phyloP scores from a whole-genome alignment of 805 yeast species.

The Cyberlindnera subsufficiens region DNA sequence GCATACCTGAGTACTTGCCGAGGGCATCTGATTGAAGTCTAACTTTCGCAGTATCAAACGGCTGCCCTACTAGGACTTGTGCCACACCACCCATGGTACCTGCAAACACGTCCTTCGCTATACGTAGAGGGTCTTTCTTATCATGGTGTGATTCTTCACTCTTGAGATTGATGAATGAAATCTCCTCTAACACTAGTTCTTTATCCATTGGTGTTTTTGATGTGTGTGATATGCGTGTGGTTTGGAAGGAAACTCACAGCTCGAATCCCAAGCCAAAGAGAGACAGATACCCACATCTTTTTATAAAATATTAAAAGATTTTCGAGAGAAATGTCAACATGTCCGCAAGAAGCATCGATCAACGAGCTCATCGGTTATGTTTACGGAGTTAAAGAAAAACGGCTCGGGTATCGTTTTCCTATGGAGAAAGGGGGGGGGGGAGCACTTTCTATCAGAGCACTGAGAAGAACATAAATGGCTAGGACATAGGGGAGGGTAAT shows the following conservation, averaged over 20 bases:
- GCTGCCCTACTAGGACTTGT: constrained; percentile 93
- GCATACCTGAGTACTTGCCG: constrained; percentile 66
- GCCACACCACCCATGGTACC: constrained; percentile 97
- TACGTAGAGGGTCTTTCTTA: constrained; percentile 15
- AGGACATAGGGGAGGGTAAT: no score
- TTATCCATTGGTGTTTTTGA: constrained; percentile 8
- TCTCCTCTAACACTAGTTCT: constrained; percentile 9
- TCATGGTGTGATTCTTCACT: constrained; percentile 4
- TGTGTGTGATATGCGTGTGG: no score
- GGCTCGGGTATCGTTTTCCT: background rate
- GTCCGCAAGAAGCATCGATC: constrained; percentile 13
- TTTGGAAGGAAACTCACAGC: no score
- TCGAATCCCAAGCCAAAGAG: no score
- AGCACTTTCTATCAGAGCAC: no score
- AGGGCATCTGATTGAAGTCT: constrained; percentile 83
- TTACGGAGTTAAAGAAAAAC: constrained; percentile 3
- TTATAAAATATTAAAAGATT: no score
- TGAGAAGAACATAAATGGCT: no score
- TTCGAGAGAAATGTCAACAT: no score
- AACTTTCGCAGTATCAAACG: constrained; percentile 93
- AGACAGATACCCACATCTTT: no score
- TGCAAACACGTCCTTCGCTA: constrained; percentile 36
- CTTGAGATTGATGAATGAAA: constrained; percentile 6
- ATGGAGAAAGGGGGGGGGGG: background rate
- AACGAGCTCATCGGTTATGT: constrained; percentile 15